Evolutionary conservation across 1,284 basidiomycete species (phyloP).

Genomic region (Flammula alnicola): DNA sequence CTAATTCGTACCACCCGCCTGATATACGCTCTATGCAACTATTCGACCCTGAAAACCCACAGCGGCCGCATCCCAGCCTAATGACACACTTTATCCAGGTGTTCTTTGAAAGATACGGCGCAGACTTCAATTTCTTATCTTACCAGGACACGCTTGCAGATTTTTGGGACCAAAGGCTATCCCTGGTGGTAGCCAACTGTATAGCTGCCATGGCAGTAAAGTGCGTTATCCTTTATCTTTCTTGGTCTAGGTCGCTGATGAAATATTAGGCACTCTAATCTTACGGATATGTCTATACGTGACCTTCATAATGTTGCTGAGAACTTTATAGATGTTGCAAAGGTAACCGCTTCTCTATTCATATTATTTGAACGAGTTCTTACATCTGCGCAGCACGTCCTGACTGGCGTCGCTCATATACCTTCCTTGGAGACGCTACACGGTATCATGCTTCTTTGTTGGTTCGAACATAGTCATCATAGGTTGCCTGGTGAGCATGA

Average conservation of each 20-base stretch:
- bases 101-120: slow-evolving; percentile 67
- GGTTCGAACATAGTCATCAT: slow-evolving; percentile 71
- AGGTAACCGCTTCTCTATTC: slow-evolving; percentile 46
- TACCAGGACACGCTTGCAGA: slow-evolving; percentile 65
- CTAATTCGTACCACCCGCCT: slow-evolving; percentile 36
- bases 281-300: slow-evolving; percentile 61
- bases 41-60: slow-evolving; percentile 67
- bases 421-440: slow-evolving; percentile 72
- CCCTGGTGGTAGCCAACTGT: slow-evolving; percentile 68
- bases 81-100: slow-evolving; percentile 72
- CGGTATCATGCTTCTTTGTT: slow-evolving; percentile 70
- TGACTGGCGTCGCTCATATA: slow-evolving; percentile 55
- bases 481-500: slow-evolving; percentile 50
- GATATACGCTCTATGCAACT: slow-evolving; percentile 51
- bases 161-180: slow-evolving; percentile 60
- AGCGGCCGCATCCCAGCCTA: slow-evolving; percentile 64
- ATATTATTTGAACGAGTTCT: slow-evolving; percentile 5
- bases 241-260: slow-evolving; percentile 4
- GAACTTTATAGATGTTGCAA: slow-evolving; percentile 69
- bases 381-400: slow-evolving; percentile 52
- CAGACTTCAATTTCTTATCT: slow-evolving; percentile 68
- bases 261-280: slow-evolving; percentile 55
- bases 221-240: slow-evolving; percentile 38
- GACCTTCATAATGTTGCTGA: slow-evolving; percentile 67
- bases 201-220: slow-evolving; percentile 73